These are phyloP conservation scores for Aureobasidium sp. DNA, from an alignment of 2,329 filamentous ascomycete species.

Conservation along the genomic window DNA sequence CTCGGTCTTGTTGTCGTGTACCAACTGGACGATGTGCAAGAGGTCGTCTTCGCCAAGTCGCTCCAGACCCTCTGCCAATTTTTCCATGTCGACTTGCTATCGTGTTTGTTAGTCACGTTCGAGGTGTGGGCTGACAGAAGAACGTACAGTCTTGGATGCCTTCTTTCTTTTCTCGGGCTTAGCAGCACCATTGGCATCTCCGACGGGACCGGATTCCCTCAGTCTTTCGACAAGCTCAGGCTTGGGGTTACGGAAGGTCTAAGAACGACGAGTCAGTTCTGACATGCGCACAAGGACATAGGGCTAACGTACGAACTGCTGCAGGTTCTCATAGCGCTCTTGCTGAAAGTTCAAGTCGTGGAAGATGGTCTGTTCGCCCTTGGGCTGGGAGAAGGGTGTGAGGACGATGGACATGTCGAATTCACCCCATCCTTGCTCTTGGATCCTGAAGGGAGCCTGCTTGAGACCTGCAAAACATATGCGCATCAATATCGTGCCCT, in stretches of 20 bases:
- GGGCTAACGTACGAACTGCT: conserved; percentile 53
- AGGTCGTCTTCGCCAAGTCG: conserved; percentile 89
- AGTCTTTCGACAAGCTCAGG: conserved; percentile 71
- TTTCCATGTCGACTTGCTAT: conserved; percentile 75
- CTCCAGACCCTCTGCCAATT: conserved; percentile 83
- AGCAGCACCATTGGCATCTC: conserved; percentile 53
- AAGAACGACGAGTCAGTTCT: neutral
- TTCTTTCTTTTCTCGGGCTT: conserved; percentile 63
- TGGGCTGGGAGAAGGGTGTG: conserved; percentile 62
- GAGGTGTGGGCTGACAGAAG: neutral
- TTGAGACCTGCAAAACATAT: conserved; percentile 56
- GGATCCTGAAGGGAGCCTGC: conserved; percentile 77
- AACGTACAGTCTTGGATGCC: conserved; percentile 22
- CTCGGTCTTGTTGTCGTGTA: conserved; percentile 90
- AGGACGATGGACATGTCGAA: conserved; percentile 90
- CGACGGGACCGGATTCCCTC: conserved; percentile 72
- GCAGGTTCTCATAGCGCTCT: conserved; percentile 72
- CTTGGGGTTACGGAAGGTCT: conserved; percentile 87
- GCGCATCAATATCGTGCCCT: neutral
- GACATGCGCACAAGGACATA: neutral
- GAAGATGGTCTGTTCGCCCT: conserved; percentile 68
- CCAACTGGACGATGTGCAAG: conserved; percentile 91
- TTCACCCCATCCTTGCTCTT: conserved; percentile 96
- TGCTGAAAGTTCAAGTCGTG: conserved; percentile 91
- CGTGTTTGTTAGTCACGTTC: neutral